Base-by-base conservation (phyloP, 2,329 filamentous ascomycete genomes). In the Sclerotinia sclerotiorum region DNA sequence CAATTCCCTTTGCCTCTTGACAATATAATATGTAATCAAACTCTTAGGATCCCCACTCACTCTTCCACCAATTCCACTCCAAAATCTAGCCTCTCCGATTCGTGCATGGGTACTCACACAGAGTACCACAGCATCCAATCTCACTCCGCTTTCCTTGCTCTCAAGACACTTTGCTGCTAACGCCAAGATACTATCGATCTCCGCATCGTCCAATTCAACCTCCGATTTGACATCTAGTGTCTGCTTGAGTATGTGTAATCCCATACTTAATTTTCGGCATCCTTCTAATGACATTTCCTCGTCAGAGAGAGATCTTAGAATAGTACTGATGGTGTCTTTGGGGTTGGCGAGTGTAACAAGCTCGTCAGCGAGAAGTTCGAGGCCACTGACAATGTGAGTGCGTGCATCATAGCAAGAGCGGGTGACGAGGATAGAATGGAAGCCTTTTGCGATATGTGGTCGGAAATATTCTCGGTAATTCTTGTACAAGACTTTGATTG, bases 1-100 rank as follows among this genome's bases (percentile, higher is more conserved):
- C n/a, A 70, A 27, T 79, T 90, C 87, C 65, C 87, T 81, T 79
- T 90, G 87, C 77, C 84, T 83, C 82, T 89, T 89, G 52, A 91
- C 90, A 75, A 93, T 89, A 78, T 93, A 94, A 77, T 94, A 94
- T 13, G 90, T 93, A 74, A 94, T 88, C 70, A 94, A 78, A 73
- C 89, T 93, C 81, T 92, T 87, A 29, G 90, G 87, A 72, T 92
- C 90, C 72, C 93, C 90, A 75, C 86, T 85, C 44, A 91, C 83
- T 13, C 81, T 65, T 13, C 52, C 84, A 68, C 83, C 85, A 74
- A 93, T 82, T 32, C 84, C 84, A 46, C 84, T 84, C 91, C 91
- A 94, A 76, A 94, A 94, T 42, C 75, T 76, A 13, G 74, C 78
- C 67, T 89, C 87, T 17, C 87, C 87, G 11, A 90, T 82, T 15